Percentiles rank a stretch among this genome's conserved stretches.
phyloP scores from a whole-genome alignment of 495 filamentous ascomycete species.

The Lophiotrema nucula region DNA sequence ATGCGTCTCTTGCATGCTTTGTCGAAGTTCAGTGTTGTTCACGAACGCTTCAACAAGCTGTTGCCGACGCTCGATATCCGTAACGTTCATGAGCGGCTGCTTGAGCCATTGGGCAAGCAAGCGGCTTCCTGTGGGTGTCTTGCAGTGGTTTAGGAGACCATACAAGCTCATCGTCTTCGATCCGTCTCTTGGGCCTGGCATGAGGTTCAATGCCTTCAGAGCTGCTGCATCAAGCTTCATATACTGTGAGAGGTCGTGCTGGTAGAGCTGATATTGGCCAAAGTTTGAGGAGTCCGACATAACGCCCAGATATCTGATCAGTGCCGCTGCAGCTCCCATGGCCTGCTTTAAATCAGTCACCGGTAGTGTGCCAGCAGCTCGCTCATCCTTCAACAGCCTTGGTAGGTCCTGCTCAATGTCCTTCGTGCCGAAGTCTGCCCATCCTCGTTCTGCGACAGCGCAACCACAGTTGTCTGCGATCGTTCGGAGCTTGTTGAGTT shows the following conservation, averaged over 20 bases:
- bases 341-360: conserved; percentile 94
- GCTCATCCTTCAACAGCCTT: conserved; percentile 80
- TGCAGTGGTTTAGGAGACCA: conserved; percentile 95
- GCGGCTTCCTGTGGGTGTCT: conserved; percentile 88
- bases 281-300: conserved; percentile 91
- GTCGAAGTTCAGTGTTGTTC: conserved; percentile 86
- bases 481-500: conserved; percentile 79
- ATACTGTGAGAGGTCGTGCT: conserved; percentile 94
- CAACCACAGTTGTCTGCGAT: conserved; percentile 92
- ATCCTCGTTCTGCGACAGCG: conserved; percentile 75
- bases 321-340: conserved; percentile 89
- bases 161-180: conserved; percentile 97
- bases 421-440: conserved; percentile 76
- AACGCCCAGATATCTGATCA: conserved; percentile 95
- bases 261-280: conserved; percentile 93
- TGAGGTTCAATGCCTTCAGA: conserved; percentile 89
- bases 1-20: conserved; percentile 98
- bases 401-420: conserved; percentile 97
- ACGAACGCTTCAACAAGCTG: conserved; percentile 95
- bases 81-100: conserved; percentile 90
- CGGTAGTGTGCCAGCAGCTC: conserved; percentile 71
- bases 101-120: conserved; percentile 96
- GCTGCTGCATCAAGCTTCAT: conserved; percentile 99
- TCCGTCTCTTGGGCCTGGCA: conserved; percentile 92
- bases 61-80: conserved; percentile 87